Base-by-base conservation (phyloP, 495 filamentous ascomycete species). In the Glarea lozoyensis region DNA sequence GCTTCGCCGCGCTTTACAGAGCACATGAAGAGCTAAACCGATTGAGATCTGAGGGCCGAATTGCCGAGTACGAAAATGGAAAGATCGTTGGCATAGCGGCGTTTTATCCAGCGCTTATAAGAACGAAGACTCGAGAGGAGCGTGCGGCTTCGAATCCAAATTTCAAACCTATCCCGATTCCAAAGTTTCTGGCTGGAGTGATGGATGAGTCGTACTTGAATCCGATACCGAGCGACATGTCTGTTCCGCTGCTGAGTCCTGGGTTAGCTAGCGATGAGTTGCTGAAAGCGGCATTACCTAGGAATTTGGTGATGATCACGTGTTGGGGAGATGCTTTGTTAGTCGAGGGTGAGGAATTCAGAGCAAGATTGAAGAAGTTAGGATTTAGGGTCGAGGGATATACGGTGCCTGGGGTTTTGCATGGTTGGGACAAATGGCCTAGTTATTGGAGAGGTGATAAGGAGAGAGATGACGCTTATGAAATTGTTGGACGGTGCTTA, bases 301-400 rank as follows among this genome's bases (percentile, higher is more conserved):
- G 68, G 10, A 70, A 84, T 34, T 68, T 86, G 16, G 73, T 75
- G 18, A 54, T 96, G 35, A 83, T 79, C 46, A 78, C 84, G 4
- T 93, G 87, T 60, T 86, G 92, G 61, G 90, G 78, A 76, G 89
- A 95, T 56, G 88, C 88, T 79, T 62, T 96, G 20, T 61, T 88
- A 22, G 71, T 70, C 1, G 89, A 96, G 56, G 87, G 78, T 1
- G 72, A 86, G 57, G 55, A 60, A n/a, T 80, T 94, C 41, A 69
- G 79, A 10, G 63, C 71, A 24, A 66, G 86, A 9, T 59, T 96
- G 40, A 52, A 46, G 21, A 46, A 50, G 10, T 61, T 84, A 24
- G 72, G 72, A 18, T 90, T 88, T 63, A 71, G 67, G 9, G 81
- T 89, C 0, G 62, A 64, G 15, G 80, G 81, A 50, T 75, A 72